Conservation (phyloP, 345 rosid species). For the Linum trigynum region DNA sequence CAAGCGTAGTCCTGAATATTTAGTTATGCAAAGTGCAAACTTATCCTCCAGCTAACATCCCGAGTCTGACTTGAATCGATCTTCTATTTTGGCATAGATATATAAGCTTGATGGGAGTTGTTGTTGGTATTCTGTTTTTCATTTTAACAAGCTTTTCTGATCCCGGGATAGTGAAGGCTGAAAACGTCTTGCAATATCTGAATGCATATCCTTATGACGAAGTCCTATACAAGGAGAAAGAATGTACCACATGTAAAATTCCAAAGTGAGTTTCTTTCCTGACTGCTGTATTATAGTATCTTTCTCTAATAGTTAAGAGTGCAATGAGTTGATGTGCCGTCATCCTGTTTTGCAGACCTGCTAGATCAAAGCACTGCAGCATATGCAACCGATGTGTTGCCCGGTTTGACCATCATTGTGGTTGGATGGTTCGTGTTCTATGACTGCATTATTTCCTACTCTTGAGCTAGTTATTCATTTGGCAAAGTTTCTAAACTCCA, state of each 20-base stretch:
- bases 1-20: slow-evolving; percentile 6
- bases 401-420: slow-evolving; percentile 95
- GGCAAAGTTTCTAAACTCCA: background rate
- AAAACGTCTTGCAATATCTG: slow-evolving; percentile 55
- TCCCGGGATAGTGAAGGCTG: slow-evolving; percentile 69
- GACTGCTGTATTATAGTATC: background rate
- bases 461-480: background rate
- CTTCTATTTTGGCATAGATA: slow-evolving; percentile 42
- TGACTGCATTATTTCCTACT: background rate
- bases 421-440: slow-evolving; percentile 73
- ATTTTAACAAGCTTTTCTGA: slow-evolving; percentile 78
- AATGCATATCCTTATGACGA: slow-evolving; percentile 78
- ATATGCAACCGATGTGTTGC: slow-evolving; percentile 87
- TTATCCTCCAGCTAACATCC: background rate
- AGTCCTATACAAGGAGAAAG: slow-evolving; percentile 60
- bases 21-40: background rate
- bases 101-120: slow-evolving; percentile 58
- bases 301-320: background rate
- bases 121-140: slow-evolving; percentile 62
- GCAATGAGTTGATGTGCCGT: background rate
- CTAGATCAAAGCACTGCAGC: slow-evolving; percentile 95
- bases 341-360: slow-evolving; percentile 50
- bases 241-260: slow-evolving; percentile 76
- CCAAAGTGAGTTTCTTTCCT: slow-evolving; percentile 47
- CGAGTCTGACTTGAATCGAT: background rate